Percentiles rank a stretch among this genome's conserved stretches.
These are phyloP conservation scores for Calocera viscosa DNA, from an alignment of 768 basidiomycete species.

Conservation along the genomic window DNA sequence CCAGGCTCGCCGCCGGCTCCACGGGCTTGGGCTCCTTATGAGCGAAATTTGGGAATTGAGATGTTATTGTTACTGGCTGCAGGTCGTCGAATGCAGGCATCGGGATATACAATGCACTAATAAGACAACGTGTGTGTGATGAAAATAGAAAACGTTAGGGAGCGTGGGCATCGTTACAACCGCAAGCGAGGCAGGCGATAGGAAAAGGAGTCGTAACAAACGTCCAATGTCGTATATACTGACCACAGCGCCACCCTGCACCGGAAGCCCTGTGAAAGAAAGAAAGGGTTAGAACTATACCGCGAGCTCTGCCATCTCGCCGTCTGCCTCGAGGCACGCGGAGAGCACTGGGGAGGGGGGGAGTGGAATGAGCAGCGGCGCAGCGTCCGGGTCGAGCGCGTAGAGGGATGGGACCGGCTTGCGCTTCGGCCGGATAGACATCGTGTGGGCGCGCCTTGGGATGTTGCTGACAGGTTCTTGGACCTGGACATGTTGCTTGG, in stretches of 20 bases:
- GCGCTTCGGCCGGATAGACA: not conserved
- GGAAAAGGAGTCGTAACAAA: not conserved
- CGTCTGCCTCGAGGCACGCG: not conserved
- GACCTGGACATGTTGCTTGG: not conserved
- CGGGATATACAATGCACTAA: not conserved
- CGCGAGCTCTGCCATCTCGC: not conserved
- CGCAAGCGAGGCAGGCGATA: not conserved
- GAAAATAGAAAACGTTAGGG: not conserved
- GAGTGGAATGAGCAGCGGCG: not conserved
- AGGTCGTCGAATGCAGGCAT: not conserved
- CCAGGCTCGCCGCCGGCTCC: too few species aligned
- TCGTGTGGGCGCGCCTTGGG: not conserved
- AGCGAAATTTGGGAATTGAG: not conserved
- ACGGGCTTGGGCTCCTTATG: too few species aligned
- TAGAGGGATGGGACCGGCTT: not conserved
- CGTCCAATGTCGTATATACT: not conserved
- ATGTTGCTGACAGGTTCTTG: not conserved
- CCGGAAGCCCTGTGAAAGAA: not conserved
- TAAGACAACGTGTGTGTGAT: not conserved
- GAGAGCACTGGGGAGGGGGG: not conserved
- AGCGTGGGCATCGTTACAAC: not conserved
- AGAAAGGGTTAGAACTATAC: not conserved
- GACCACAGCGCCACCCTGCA: not conserved
- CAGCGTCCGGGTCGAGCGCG: not conserved
- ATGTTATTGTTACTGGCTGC: not conserved